Conservation (phyloP, 1,284 basidiomycete species). For the Earliella scabrosa region DNA sequence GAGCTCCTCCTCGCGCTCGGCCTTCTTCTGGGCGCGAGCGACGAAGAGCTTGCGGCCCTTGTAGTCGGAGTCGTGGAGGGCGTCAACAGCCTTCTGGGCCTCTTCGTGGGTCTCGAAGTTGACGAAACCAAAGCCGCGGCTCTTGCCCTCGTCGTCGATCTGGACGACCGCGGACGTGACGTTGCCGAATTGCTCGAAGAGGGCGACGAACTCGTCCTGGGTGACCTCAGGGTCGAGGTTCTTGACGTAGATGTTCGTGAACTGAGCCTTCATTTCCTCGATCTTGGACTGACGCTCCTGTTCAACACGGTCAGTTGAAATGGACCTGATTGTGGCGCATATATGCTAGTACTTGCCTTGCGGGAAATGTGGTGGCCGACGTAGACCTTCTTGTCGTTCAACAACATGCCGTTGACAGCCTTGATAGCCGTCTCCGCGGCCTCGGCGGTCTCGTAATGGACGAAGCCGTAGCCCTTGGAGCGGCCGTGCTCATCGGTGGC, state of each 20-base stretch:
- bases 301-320: neutral
- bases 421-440: constrained; percentile 97
- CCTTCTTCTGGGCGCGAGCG: constrained; percentile 97
- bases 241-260: constrained; percentile 99
- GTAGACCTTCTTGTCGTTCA: constrained; percentile 99
- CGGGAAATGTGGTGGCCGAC: constrained; percentile 98
- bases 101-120: constrained; percentile 95
- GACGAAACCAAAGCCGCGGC: constrained; percentile 98
- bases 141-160: constrained; percentile 86
- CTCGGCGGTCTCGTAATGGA: constrained; percentile 98
- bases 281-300: constrained; percentile 97
- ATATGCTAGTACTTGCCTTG: constrained; percentile 63
- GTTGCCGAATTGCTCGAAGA: constrained; percentile 83
- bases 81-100: constrained; percentile 89
- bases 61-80: constrained; percentile 87
- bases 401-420: constrained; percentile 98
- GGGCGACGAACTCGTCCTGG: constrained; percentile 86
- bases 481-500: constrained; percentile 92
- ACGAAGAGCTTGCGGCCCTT: constrained; percentile 95
- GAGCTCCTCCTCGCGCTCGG: constrained; percentile 97
- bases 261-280: constrained; percentile 96
- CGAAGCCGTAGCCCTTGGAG: constrained; percentile 97
- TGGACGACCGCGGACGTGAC: constrained; percentile 92
- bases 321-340: neutral
- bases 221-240: constrained; percentile 89